Base-by-base conservation (phyloP, 345 rosid genomes). In the Atalantia buxifolia region DNA sequence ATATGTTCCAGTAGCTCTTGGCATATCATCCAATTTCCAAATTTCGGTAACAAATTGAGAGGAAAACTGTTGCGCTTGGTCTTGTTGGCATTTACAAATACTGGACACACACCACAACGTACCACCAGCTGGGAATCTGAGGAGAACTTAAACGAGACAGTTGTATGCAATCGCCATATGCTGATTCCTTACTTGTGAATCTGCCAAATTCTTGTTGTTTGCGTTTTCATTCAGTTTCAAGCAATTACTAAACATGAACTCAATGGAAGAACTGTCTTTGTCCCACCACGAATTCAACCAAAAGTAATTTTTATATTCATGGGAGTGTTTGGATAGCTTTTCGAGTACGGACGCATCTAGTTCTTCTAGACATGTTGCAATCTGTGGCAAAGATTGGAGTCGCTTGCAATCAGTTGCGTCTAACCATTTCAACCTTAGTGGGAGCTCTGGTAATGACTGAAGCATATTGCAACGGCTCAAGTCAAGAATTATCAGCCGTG, bases 361-460 rank as follows among this genome's bases (percentile, higher is more conserved):
- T 25, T 61, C 66, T 25, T 61, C 35, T 5, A 22, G n/a, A 40
- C 21, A 21, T 5, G 72, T 24, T n/a, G 48, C 1, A 40, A 40
- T 7, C 70, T 22, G 10, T 61, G 68, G 55, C 35, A 74, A 38
- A 36, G 68, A 22, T 16, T 72, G 77, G 31, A 74, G 57, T 9
- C 3, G 18, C 55, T 14, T 27, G 56, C 67, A 60, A 18, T 40
- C 13, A 7, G 1, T 25, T 74, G 77, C 69, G 8, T 74, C 42
- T 4, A 62, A 18, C 45, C 45, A 42, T 16, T 8, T 36, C 45
- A 40, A 4, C 0, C 19, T 2, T 60, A 42, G 69, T 42, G 77
- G 77, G 42, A 62, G 77, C 77, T 40, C n/a, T 19, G 76, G 71
- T 4, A 68, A n/a, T 38, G 71, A 68, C 5, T 38, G 71, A 68